phyloP scores from a whole-genome alignment of 495 filamentous ascomycete genomes.

The Lasiosphaeria miniovina region DNA sequence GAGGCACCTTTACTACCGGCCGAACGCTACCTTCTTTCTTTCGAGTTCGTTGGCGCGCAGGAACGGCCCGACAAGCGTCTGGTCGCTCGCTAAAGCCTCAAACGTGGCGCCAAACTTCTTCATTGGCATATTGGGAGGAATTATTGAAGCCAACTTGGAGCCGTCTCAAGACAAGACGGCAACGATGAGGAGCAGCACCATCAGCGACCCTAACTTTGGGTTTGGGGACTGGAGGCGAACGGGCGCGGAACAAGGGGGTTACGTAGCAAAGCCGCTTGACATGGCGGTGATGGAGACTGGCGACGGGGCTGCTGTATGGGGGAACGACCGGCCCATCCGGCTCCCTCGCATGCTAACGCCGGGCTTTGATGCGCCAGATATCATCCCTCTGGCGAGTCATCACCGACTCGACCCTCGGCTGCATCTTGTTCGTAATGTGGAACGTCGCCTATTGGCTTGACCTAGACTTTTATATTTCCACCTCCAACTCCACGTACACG shows the following conservation, averaged over 20 bases:
- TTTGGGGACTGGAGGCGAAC: constrained; percentile 15
- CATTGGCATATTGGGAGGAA: constrained; percentile 37
- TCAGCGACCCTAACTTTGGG: constrained; percentile 26
- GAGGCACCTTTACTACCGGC: constrained; percentile 38
- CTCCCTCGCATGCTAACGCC: constrained; percentile 16
- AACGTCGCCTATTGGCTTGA: neutral
- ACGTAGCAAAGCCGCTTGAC: constrained; percentile 10
- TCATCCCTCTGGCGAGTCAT: constrained; percentile 6
- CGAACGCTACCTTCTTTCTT: constrained; percentile 43
- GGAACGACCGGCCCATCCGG: constrained; percentile 24
- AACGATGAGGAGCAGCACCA: neutral
- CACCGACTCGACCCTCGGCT: constrained; percentile 23
- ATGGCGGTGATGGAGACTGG: constrained; percentile 30
- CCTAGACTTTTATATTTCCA: neutral
- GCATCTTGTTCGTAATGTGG: constrained; percentile 8
- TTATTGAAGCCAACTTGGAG: constrained; percentile 36
- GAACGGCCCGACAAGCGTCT: constrained; percentile 27
- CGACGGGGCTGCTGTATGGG: constrained; percentile 19
- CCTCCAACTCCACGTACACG: neutral
- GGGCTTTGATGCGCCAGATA: constrained; percentile 5
- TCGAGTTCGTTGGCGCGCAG: constrained; percentile 12
- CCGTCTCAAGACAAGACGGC: constrained; percentile 3
- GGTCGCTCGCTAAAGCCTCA: constrained; percentile 40
- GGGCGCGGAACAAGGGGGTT: constrained; percentile 7
- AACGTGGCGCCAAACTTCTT: constrained; percentile 43